phyloP scores from a whole-genome alignment of 495 filamentous ascomycete genomes.

The Penicillium robsamsonii region DNA sequence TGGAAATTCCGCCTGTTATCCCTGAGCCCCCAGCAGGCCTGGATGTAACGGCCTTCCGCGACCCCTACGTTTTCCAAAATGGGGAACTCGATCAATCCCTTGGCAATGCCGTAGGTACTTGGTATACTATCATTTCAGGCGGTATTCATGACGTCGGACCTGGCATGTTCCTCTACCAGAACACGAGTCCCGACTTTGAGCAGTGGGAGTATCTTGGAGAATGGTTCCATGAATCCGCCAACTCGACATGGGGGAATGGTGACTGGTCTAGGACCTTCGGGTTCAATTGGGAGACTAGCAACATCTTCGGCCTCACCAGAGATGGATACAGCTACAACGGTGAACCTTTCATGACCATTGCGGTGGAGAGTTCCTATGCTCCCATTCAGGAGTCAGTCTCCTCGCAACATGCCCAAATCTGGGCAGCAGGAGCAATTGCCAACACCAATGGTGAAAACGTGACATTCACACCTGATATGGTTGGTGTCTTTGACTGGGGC shows the following conservation, averaged over 20 bases:
- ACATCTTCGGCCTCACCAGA: background rate
- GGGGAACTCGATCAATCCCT: background rate
- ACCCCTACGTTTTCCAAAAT: background rate
- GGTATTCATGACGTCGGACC: background rate
- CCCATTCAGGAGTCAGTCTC: background rate
- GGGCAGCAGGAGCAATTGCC: background rate
- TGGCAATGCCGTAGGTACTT: background rate
- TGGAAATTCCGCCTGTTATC: background rate
- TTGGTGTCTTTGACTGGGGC: background rate
- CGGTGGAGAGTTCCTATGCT: background rate
- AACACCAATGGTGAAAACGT: background rate
- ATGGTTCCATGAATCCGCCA: background rate
- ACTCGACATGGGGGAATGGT: background rate
- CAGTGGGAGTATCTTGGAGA: background rate
- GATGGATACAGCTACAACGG: background rate
- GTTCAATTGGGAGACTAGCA: background rate
- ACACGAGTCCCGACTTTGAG: background rate
- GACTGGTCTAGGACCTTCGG: background rate
- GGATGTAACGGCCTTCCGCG: background rate
- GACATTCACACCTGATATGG: background rate
- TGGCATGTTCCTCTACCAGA: background rate
- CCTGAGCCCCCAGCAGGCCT: background rate
- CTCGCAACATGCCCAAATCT: background rate
- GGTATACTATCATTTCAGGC: background rate
- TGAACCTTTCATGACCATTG: background rate